Evolutionary conservation across 768 basidiomycete genomes (phyloP).

Genomic region (Rhodosporidiobolus sp.): DNA sequence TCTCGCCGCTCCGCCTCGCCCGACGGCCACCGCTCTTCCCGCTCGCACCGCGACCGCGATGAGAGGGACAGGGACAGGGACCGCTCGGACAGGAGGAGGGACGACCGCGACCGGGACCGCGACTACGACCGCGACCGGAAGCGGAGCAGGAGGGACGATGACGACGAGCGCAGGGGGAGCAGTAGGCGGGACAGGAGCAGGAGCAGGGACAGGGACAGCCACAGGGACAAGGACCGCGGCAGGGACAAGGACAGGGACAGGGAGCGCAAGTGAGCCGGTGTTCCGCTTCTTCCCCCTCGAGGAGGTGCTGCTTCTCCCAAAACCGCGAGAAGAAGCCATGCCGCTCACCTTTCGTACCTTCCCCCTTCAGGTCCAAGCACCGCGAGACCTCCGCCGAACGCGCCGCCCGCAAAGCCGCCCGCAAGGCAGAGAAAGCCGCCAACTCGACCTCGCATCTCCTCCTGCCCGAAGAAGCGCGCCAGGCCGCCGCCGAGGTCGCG

Average conservation of each 20-base stretch:
- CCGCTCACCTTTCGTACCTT: neutral
- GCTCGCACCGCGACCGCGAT: too few species aligned
- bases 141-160: slow-evolving; percentile 28
- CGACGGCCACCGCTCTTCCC: neutral
- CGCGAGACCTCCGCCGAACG: slow-evolving; percentile 84
- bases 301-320: neutral
- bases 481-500: slow-evolving; percentile 82
- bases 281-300: neutral
- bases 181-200: slow-evolving; percentile 47
- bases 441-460: slow-evolving; percentile 53
- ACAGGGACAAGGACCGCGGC: slow-evolving; percentile 48
- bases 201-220: slow-evolving; percentile 54
- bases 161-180: slow-evolving; percentile 25
- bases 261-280: slow-evolving; percentile 55
- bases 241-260: slow-evolving; percentile 49
- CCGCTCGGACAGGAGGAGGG: slow-evolving; percentile 1
- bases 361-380: slow-evolving; percentile 55
- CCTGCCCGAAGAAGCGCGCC: slow-evolving; percentile 64
- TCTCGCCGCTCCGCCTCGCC: slow-evolving; percentile 24
- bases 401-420: slow-evolving; percentile 79
- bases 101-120: slow-evolving; percentile 2
- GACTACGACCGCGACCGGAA: slow-evolving; percentile 33
- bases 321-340: too few species aligned
- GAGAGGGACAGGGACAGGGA: slow-evolving; percentile 20
- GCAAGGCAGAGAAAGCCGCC: slow-evolving; percentile 61